Evolutionary conservation across 192 early-diverging fungal species (phyloP), one percentile per base, ranked within the genome.

Genomic region (Mortierella antarctica): DNA sequence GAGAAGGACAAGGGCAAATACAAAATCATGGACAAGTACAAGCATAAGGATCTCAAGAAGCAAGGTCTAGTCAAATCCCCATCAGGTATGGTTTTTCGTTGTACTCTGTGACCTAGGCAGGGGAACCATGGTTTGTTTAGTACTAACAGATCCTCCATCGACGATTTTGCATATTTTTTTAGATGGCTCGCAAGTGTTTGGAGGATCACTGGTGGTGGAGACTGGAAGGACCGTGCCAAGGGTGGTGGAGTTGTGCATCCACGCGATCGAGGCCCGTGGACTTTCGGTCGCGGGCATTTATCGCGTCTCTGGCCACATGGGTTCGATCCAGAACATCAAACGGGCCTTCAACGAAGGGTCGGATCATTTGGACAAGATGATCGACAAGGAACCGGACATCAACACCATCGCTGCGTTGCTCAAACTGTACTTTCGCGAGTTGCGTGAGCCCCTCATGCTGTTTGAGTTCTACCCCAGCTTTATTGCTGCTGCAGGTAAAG

Each of bases 361-460:
- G 0, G 70, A 76, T 0, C 84, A 85, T 17, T 87, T 83, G 2
- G 88, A 87, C 45, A 48, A 67, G 20, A 62, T 88, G 13, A 70
- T 94, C 61, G 79, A 84, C 31, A 77, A 89, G 65, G 87, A 91
- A 40, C 85, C 77, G n/a, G 93, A 94, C 71, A 87, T 94, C 45
- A 91, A 91, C 54, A 90, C 87, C 53, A 84, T 91, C 12, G 91
- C 93, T 0, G 88, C 89, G 7, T 64, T 94, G 23, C 74, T 94
- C 3, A 94, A 94, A 71, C 82, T 93, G 77, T 94, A 94, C 73
- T 89, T 94, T 58, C 87, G 93, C 50, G 91, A 93, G 55, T 69
- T 94, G 55, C 83, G 86, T 2, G 87, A 94, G 49, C 93, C 93
- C 7, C 68, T 94, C 42, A 85, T 94, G 74, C 90, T 91, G 41